Percentiles rank a stretch among this genome's conserved stretches.
phyloP scores from a whole-genome alignment of 2,329 filamentous ascomycete species.

The Chrysoporthe austroafricana region DNA sequence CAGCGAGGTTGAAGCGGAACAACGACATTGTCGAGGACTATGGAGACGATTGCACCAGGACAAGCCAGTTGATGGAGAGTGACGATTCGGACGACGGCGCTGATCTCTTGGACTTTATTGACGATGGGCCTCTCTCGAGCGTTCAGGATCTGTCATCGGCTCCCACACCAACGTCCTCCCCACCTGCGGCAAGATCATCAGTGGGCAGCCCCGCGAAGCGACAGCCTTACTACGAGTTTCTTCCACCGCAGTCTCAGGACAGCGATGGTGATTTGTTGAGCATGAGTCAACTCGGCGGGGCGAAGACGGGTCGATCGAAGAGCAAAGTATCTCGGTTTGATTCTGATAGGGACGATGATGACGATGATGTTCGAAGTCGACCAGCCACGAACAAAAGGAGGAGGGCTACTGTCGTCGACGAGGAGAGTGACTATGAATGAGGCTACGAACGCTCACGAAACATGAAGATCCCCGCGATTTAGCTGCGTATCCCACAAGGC shows the following conservation, averaged over 20 bases:
- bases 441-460: neutral
- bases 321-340: constrained; percentile 11
- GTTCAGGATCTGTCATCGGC: constrained; percentile 16
- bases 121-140: constrained; percentile 41
- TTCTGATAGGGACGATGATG: constrained; percentile 17
- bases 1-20: neutral
- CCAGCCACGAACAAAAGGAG: constrained; percentile 31
- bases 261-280: constrained; percentile 26
- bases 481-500: neutral
- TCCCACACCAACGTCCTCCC: constrained; percentile 7
- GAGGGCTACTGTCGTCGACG: constrained; percentile 22
- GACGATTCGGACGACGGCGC: constrained; percentile 53
- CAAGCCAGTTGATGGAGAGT: constrained; percentile 51
- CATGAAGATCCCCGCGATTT: neutral
- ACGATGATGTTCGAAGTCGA: constrained; percentile 26
- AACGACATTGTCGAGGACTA: constrained; percentile 49
- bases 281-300: constrained; percentile 25
- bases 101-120: constrained; percentile 61
- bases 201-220: neutral
- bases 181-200: neutral
- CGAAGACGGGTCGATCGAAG: neutral
- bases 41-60: constrained; percentile 56
- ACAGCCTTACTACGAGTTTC: constrained; percentile 10
- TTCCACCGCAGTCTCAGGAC: constrained; percentile 18
- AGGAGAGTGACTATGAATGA: constrained; percentile 27